Conservation (phyloP, 2,329 filamentous ascomycete species). For the Pseudocercospora macadamiae region DNA sequence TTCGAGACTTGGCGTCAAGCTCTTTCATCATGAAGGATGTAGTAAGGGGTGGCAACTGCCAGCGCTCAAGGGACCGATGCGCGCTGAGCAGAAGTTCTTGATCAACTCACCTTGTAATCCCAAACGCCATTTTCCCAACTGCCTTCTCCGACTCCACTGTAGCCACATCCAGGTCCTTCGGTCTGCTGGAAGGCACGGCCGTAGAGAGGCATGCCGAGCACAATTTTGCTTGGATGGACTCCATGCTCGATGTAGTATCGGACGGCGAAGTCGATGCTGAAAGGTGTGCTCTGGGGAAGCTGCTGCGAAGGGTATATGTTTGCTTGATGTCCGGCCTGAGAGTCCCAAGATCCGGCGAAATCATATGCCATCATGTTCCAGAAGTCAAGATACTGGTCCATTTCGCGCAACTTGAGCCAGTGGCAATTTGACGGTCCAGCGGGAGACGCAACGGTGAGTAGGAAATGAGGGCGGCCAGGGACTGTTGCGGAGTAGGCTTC, state of each 20-base stretch:
- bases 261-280: slow-evolving; percentile 73
- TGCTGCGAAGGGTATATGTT: slow-evolving; percentile 68
- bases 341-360: slow-evolving; percentile 77
- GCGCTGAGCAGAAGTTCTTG: not conserved
- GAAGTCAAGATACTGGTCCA: slow-evolving; percentile 51
- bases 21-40: slow-evolving; percentile 54
- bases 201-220: slow-evolving; percentile 90
- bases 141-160: slow-evolving; percentile 73
- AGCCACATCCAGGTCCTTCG: slow-evolving; percentile 70
- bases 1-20: slow-evolving; percentile 24
- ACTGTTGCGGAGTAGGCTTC: slow-evolving; percentile 45
- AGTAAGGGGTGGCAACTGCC: not conserved
- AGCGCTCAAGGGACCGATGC: no score
- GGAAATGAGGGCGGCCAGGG: slow-evolving; percentile 42
- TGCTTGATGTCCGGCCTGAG: slow-evolving; percentile 72
- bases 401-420: slow-evolving; percentile 45
- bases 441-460: slow-evolving; percentile 50
- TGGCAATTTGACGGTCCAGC: slow-evolving; percentile 47
- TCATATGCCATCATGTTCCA: slow-evolving; percentile 58
- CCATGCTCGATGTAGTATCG: slow-evolving; percentile 66
- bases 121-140: slow-evolving; percentile 84
- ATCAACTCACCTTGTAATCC: slow-evolving; percentile 70
- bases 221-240: slow-evolving; percentile 71
- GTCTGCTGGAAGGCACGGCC: slow-evolving; percentile 83
- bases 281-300: slow-evolving; percentile 71